Evolutionary conservation across 805 yeast species (phyloP), one percentile per base, ranked within the genome.

Genomic region (Yarrowia hollandica): DNA sequence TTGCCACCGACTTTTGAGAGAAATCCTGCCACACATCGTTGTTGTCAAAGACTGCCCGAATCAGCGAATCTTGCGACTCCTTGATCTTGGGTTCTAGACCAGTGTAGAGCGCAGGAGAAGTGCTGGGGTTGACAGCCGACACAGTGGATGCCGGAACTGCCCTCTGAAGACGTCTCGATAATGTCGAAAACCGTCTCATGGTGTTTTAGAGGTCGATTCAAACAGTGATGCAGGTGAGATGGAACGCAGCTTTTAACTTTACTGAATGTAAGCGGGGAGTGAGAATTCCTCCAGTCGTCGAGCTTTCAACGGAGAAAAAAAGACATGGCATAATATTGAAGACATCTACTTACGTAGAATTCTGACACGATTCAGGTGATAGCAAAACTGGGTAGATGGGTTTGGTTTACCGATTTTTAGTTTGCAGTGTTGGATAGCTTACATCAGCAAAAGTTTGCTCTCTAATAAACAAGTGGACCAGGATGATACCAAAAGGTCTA

Each of bases 1-100:
- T 30, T 2, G 39, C 55, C 38, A 33, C 39, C 14, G 55, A 31
- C 6, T 22, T 30, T 16, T 39, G 21, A 18, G 61, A 28, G 28
- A 62, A 61, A 1, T 56, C 64, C 10, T 28, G 34, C 64, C 66
- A 58, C 16, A 44, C 62, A 11, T 39, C 48, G 3, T 60, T 30
- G 22, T 61, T 41, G 21, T 65, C 68, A 38, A 65, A 65, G 4
- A 66, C 62, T 8, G 60, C 62, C n/a, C 67, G 63, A 21, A 65
- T 59, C n/a, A 63, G 59, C n/a, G 41, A 44, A 39, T 65, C 68
- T 8, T 65, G 64, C 4, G 55, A 48, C 52, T 44, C 52, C 22
- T 44, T 44, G 52, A 44, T 30, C 18, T 44, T 44, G n/a, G 52
- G 52, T 25, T 44, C 52, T 3, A 44, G 25, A 19, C 52, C 52